phyloP scores from a whole-genome alignment of 1,284 basidiomycete genomes.

The Heterobasidion occidentale region DNA sequence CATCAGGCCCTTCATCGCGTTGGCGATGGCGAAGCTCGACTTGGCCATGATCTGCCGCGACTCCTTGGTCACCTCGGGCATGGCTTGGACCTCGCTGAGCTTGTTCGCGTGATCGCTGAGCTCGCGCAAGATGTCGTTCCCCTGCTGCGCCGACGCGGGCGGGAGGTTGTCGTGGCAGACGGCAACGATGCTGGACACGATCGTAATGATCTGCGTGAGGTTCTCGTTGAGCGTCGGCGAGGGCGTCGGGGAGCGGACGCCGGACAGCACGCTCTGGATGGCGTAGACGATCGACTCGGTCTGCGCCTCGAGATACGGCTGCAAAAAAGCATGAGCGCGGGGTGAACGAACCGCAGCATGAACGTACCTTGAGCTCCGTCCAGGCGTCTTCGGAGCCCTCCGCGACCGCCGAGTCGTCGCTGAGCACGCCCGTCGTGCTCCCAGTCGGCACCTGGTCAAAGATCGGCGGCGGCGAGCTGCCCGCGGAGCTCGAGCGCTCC shows the following conservation, averaged over 20 bases:
- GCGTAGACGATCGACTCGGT: slow-evolving; percentile 93
- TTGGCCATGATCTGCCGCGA: slow-evolving; percentile 89
- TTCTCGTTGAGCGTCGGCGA: slow-evolving; percentile 86
- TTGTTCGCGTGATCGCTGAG: slow-evolving; percentile 88
- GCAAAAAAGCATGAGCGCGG: background rate
- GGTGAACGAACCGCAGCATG: background rate
- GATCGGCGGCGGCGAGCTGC: slow-evolving; percentile 65
- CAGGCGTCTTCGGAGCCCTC: slow-evolving; percentile 73
- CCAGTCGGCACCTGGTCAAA: slow-evolving; percentile 49
- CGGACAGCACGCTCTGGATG: slow-evolving; percentile 93
- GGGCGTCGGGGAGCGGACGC: slow-evolving; percentile 89
- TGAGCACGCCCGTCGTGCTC: slow-evolving; percentile 33
- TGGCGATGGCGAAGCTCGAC: slow-evolving; percentile 88
- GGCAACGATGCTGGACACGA: slow-evolving; percentile 94
- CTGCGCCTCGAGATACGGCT: slow-evolving; percentile 97
- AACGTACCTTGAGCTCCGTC: slow-evolving; percentile 72
- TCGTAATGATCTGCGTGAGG: slow-evolving; percentile 95
- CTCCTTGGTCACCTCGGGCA: slow-evolving; percentile 76
- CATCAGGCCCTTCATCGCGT: slow-evolving; percentile 87
- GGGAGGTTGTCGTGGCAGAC: slow-evolving; percentile 91
- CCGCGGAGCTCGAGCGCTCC: slow-evolving; percentile 60
- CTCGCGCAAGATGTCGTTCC: slow-evolving; percentile 75
- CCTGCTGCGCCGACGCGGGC: slow-evolving; percentile 51
- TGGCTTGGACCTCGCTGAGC: slow-evolving; percentile 83
- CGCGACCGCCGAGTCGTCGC: slow-evolving; percentile 55